A percentile compares a stretch with the other conserved stretches of the same genome.
Evolutionary conservation across 371 early-diverging fungal genomes (phyloP).

Genomic region (Actinomucor elegans): DNA sequence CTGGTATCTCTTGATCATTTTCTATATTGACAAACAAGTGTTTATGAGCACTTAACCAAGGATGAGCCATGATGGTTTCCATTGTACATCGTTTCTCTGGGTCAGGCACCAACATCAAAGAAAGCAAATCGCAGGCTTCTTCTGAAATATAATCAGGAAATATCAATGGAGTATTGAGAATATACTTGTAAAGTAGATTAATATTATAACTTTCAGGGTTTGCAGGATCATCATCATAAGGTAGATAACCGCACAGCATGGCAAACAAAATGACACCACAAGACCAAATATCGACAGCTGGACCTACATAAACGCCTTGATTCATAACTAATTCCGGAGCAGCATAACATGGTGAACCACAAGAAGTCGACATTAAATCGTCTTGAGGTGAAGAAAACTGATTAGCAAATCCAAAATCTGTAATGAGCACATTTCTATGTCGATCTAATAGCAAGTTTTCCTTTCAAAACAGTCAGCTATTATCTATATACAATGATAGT

Average conservation of each 20-base stretch:
- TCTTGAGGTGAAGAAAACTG: conserved; percentile 71
- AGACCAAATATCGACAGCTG: conserved; percentile 97
- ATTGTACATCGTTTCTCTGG: conserved; percentile 86
- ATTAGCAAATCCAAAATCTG: conserved; percentile 99
- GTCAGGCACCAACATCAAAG: conserved; percentile 91
- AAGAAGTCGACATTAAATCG: conserved; percentile 89
- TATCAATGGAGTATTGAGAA: conserved; percentile 84
- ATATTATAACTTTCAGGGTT: conserved; percentile 97
- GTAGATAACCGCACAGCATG: conserved; percentile 97
- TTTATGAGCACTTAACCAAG: conserved; percentile 56
- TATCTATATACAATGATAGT: conserved; percentile 14
- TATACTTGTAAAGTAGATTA: conserved; percentile 94
- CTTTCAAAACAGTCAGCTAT: no score
- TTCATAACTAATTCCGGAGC: conserved; percentile 97
- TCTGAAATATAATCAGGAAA: conserved; percentile 89
- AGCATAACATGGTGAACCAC: conserved; percentile 98
- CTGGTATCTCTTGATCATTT: conserved; percentile 8
- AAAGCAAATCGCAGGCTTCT: conserved; percentile 81
- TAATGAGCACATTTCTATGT: conserved; percentile 90
- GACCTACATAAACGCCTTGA: conserved; percentile 97
- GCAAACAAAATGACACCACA: conserved; percentile 96
- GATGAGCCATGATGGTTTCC: conserved; percentile 83
- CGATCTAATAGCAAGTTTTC: conserved; percentile 93
- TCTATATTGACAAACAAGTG: conserved; percentile 34
- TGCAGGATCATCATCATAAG: conserved; percentile 98